Evolutionary conservation across 257 asterid species (phyloP).

Genomic region (Buddleja alternifolia): DNA sequence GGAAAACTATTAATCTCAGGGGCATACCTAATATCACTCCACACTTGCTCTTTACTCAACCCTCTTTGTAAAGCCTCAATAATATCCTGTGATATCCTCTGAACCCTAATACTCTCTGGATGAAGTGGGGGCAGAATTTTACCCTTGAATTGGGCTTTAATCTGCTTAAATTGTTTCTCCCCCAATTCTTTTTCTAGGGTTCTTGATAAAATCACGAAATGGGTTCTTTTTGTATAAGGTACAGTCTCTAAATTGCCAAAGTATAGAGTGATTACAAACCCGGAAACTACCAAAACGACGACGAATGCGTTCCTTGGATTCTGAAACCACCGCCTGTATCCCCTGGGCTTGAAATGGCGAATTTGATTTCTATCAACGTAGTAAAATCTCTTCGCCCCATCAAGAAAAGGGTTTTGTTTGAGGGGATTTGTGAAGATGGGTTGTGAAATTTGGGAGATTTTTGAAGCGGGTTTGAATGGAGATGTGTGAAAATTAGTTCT

Average conservation of each 20-base stretch:
- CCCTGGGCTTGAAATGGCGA: constrained; percentile 75
- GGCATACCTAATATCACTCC: constrained; percentile 75
- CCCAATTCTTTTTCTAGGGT: constrained; percentile 64
- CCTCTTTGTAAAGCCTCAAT: constrained; percentile 84
- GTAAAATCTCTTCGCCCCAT: constrained; percentile 73
- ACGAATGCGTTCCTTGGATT: constrained; percentile 54
- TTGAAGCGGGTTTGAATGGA: constrained; percentile 26
- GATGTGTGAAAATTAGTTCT: neutral
- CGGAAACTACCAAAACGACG: constrained; percentile 61
- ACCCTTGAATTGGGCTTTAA: constrained; percentile 61
- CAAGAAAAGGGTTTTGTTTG: constrained; percentile 47
- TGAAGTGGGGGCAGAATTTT: constrained; percentile 84
- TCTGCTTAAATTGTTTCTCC: constrained; percentile 56
- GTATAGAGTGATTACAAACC: constrained; percentile 65
- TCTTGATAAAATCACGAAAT: constrained; percentile 76
- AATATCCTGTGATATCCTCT: constrained; percentile 65
- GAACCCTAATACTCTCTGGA: constrained; percentile 84
- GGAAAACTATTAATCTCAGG: constrained; percentile 33
- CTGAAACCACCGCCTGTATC: constrained; percentile 62
- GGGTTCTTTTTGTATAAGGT: constrained; percentile 84
- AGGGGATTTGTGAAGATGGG: constrained; percentile 46
- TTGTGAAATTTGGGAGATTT: constrained; percentile 33
- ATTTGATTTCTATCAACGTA: constrained; percentile 60
- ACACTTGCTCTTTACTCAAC: constrained; percentile 69
- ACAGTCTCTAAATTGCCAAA: constrained; percentile 82